Evolutionary conservation across 2,329 filamentous ascomycete species (phyloP).

Genomic region (Dactylellina haptotyla): DNA sequence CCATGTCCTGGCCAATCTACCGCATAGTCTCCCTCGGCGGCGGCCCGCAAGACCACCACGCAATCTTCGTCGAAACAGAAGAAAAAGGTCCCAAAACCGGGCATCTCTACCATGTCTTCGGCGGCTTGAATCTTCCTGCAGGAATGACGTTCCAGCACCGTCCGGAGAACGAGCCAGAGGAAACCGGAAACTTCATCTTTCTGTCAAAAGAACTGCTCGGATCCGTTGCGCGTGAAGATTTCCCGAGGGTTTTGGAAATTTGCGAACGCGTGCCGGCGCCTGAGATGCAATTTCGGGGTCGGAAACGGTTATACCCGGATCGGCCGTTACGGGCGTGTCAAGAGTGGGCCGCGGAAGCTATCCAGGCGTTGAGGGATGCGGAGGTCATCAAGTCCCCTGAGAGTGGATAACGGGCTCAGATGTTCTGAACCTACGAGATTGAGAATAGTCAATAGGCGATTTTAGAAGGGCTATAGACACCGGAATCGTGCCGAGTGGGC

Average conservation of each 20-base stretch:
- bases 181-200: conserved; percentile 7
- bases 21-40: conserved; percentile 7
- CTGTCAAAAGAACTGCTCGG: neutral
- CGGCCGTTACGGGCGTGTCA: conserved; percentile 4
- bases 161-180: neutral
- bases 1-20: conserved; percentile 2
- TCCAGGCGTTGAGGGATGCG: neutral
- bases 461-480: too few species aligned
- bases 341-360: conserved; percentile 1
- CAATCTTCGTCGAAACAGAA: conserved; percentile 1
- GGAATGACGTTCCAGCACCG: neutral
- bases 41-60: conserved; percentile 2
- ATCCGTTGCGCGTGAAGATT: neutral
- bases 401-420: too few species aligned
- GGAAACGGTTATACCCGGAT: conserved; percentile 4
- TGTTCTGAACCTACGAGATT: too few species aligned
- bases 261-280: neutral
- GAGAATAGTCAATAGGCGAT: too few species aligned
- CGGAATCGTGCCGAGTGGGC: too few species aligned
- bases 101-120: conserved; percentile 1
- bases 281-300: conserved; percentile 5
- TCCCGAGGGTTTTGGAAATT: neutral
- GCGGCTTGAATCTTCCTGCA: conserved; percentile 9
- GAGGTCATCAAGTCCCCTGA: too few species aligned
- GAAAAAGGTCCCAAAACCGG: too few species aligned